Conservation (phyloP, 2,329 filamentous ascomycete genomes). For the Arachnopeziza araneosa region DNA sequence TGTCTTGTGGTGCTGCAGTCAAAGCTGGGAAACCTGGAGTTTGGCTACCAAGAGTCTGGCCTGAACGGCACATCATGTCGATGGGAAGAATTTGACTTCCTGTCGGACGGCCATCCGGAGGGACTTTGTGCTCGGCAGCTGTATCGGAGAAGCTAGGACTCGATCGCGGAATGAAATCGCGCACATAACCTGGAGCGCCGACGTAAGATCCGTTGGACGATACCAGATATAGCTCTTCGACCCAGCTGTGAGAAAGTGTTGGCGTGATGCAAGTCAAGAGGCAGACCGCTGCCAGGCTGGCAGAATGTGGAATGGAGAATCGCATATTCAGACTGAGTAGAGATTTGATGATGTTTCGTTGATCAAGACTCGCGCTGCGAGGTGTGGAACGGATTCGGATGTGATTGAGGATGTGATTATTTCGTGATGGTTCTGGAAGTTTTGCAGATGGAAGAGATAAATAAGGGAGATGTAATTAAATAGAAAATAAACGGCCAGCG, state of each 20-base stretch:
- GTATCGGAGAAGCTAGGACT: conserved; percentile 55
- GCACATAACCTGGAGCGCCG: conserved; percentile 66
- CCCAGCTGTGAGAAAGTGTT: conserved; percentile 68
- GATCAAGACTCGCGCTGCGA: conserved; percentile 1
- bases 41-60: conserved; percentile 47
- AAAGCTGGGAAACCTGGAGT: conserved; percentile 17
- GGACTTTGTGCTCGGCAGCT: conserved; percentile 58
- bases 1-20: conserved; percentile 52
- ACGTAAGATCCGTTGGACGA: conserved; percentile 68
- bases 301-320: conserved; percentile 4
- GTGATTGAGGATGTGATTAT: not conserved
- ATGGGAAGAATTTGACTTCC: conserved; percentile 43
- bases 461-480: conserved; percentile 1
- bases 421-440: conserved; percentile 2
- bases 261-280: conserved; percentile 15
- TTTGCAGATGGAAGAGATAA: not conserved
- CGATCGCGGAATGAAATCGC: conserved; percentile 59
- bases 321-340: conserved; percentile 9
- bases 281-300: conserved; percentile 11
- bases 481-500: conserved; percentile 15
- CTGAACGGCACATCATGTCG: conserved; percentile 57
- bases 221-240: conserved; percentile 70
- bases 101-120: conserved; percentile 40
- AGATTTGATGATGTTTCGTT: not conserved
- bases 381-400: conserved; percentile 1